phyloP scores from a whole-genome alignment of 257 asterid genomes.

The Gardenia jasminoides region DNA sequence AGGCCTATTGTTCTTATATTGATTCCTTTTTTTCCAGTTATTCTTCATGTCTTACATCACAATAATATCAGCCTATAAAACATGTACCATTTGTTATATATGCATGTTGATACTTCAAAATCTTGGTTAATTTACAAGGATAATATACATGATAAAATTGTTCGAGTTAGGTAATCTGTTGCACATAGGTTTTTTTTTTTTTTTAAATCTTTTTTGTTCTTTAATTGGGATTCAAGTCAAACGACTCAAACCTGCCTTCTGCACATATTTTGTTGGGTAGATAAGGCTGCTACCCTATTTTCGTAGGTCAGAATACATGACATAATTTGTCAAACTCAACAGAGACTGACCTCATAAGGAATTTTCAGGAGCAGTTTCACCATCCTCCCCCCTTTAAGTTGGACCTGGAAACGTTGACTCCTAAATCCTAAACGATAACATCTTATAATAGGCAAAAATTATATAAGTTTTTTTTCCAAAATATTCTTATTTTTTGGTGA shows the following conservation, averaged over 20 bases:
- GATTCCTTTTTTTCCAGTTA: not conserved
- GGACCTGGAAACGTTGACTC: slow-evolving; percentile 20
- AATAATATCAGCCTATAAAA: not conserved
- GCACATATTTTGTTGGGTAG: not conserved
- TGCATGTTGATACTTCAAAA: not conserved
- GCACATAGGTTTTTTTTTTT: not conserved
- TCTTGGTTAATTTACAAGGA: not conserved
- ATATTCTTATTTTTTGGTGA: not conserved
- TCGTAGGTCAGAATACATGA: slow-evolving; percentile 32
- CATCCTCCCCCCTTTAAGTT: slow-evolving; percentile 31
- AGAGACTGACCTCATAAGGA: not conserved
- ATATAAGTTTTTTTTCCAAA: not conserved
- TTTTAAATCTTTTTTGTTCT: too few relatives aligned
- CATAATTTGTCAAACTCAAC: slow-evolving; percentile 7
- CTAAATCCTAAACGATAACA: not conserved
- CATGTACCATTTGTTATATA: too few relatives aligned
- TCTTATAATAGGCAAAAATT: not conserved
- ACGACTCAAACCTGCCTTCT: not conserved
- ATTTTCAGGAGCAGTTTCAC: slow-evolving; percentile 42
- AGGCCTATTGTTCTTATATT: not conserved
- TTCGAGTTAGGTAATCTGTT: not conserved
- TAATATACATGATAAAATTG: not conserved
- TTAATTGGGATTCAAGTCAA: not conserved
- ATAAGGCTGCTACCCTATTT: not conserved
- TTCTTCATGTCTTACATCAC: not conserved